Percentiles rank a stretch among this genome's conserved stretches.
Evolutionary conservation across 257 asterid species (phyloP).

Genomic region (Capsicum rhomboideum): DNA sequence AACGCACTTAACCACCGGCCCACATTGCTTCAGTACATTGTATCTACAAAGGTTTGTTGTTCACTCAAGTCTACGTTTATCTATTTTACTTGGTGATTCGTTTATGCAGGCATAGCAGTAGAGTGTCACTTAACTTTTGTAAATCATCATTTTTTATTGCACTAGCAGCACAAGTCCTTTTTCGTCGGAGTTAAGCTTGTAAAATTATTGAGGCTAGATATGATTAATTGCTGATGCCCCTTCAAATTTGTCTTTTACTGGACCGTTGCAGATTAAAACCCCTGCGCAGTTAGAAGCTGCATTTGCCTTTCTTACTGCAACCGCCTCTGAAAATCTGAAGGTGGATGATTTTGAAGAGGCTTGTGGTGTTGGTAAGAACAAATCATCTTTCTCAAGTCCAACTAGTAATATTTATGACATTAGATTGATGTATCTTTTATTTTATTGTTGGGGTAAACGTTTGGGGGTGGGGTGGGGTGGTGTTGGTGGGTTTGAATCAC

Average conservation of each 20-base stretch:
- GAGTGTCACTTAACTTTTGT: not conserved
- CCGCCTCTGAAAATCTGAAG: conserved; percentile 46
- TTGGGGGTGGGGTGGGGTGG: not conserved
- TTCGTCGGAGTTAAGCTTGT: not conserved
- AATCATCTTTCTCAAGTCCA: not conserved
- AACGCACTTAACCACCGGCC: conserved; percentile 86
- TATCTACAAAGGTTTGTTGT: conserved; percentile 50
- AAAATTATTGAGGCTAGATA: not conserved
- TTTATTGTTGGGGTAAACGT: not conserved
- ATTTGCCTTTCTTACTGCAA: conserved; percentile 40
- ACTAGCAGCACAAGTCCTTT: not conserved
- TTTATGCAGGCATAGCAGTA: not conserved
- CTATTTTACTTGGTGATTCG: not conserved
- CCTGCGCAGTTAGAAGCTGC: conserved; percentile 88
- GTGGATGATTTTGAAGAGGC: conserved; percentile 60
- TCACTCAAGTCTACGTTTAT: not conserved
- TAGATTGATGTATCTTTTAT: not conserved
- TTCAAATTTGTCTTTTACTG: not conserved
- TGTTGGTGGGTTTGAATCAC: not conserved
- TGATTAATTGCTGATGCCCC: not conserved
- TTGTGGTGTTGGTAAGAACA: conserved; percentile 82
- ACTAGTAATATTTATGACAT: not conserved
- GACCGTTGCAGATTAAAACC: conserved; percentile 45
- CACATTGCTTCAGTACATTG: conserved; percentile 52
- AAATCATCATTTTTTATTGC: not conserved